Evolutionary conservation across 1,139 yeast genomes (phyloP), one percentile per base, ranked within the genome.

Genomic region (Hansenula lynferdii): DNA sequence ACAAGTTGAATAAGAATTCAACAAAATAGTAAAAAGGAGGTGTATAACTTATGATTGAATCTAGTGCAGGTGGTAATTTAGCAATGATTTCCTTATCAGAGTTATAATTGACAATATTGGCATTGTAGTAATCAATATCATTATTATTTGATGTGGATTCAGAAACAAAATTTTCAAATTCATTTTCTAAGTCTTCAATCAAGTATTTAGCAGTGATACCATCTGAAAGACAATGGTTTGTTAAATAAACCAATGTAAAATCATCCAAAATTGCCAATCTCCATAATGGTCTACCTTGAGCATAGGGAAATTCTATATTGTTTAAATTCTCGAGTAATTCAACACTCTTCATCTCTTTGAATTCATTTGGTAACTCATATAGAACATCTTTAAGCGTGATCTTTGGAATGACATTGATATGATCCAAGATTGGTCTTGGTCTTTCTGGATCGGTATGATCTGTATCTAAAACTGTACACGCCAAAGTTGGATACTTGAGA

Each of bases 221-320:
- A 34, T 50, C 54, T 3, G 51, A 40, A 5, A 47, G 26, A 31
- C 42, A 41, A 33, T 50, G 54, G 28, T 46, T 48, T 10, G 49
- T 36, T n/a, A 50, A 23, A 29, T 35, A 42, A 2, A 37, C 45
- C 17, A 50, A 8, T 0, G 54, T 50, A 12, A 35, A 6, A 15
- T 41, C 45, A 29, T 48, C 45, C 11, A 48, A 18, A n/a, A 43
- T 28, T 2, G 40, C 46, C 8, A 50, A 19, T 28, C 39, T 49
- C 52, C 53, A 50, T 8, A 44, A 17, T 1, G 47, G 36, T 2
- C 41, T 35, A 20, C 42, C 49, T 14, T 41, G 23, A 4, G 40
- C 50, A 29, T 47, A 50, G n/a, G 43, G 25, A 44, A 49, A 39
- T 7, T 20, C 36, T 8, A 48, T 35, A 1, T 37, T 12, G 19